Conservation (phyloP, 2,329 filamentous ascomycete species). For the Coniochaeta prunicola region DNA sequence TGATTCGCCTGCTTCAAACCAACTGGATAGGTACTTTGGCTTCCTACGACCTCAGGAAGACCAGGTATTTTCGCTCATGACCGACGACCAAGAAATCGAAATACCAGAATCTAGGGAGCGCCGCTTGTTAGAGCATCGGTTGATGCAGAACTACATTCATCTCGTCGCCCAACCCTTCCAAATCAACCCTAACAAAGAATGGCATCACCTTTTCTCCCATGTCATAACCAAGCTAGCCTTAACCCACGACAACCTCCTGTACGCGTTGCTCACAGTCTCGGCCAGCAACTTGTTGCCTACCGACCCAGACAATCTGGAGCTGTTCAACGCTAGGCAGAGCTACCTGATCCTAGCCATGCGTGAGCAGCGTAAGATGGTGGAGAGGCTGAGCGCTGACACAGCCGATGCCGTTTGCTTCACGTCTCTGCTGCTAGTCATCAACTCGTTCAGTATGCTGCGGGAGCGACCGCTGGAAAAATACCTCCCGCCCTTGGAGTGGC, state of each 20-base stretch:
- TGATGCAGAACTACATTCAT: constrained; percentile 18
- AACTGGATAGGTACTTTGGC: neutral
- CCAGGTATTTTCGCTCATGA: neutral
- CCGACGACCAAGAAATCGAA: constrained; percentile 3
- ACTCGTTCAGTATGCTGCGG: constrained; percentile 17
- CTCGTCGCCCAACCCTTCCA: constrained; percentile 9
- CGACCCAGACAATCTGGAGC: constrained; percentile 9
- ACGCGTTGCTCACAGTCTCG: constrained; percentile 15
- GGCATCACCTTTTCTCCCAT: constrained; percentile 13
- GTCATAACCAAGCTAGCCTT: constrained; percentile 14
- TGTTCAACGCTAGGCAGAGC: constrained; percentile 16
- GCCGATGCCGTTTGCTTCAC: constrained; percentile 18
- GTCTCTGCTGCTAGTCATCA: constrained; percentile 16
- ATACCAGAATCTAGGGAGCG: constrained; percentile 16
- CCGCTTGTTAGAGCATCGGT: constrained; percentile 18
- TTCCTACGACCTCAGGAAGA: neutral
- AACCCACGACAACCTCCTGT: constrained; percentile 15
- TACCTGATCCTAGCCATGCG: constrained; percentile 18
- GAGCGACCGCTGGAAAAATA: constrained; percentile 17
- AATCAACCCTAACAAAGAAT: constrained; percentile 8
- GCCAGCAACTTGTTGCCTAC: constrained; percentile 15
- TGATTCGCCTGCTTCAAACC: neutral
- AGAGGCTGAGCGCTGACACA: constrained; percentile 12
- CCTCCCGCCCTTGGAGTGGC: constrained; percentile 16
- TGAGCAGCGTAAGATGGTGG: constrained; percentile 17